These are phyloP conservation scores for Fraxinus americana DNA, from an alignment of 257 asterid genomes.

Conservation along the genomic window DNA sequence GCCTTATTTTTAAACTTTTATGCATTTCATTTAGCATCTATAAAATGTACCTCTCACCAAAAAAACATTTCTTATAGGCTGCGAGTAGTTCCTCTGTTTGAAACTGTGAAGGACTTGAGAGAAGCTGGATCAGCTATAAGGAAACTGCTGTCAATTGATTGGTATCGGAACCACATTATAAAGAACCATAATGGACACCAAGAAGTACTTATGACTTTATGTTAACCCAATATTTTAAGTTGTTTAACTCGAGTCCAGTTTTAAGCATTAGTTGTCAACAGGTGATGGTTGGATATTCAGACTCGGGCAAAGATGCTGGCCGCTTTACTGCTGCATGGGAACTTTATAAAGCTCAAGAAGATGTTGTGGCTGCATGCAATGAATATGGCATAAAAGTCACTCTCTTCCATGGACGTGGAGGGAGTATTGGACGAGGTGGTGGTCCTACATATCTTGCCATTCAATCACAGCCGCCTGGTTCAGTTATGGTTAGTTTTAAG, in stretches of 20 bases:
- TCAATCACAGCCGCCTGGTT: constrained; percentile 98
- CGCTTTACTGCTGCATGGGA: constrained; percentile 98
- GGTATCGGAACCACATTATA: constrained; percentile 80
- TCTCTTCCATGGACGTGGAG: constrained; percentile 98
- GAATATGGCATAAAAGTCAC: constrained; percentile 86
- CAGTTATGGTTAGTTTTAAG: constrained; percentile 75
- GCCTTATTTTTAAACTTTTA: neutral
- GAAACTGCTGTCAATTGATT: constrained; percentile 77
- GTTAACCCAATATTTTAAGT: neutral
- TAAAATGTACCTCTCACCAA: constrained; percentile 19
- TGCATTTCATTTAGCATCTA: constrained; percentile 1
- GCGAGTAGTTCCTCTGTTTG: constrained; percentile 95
- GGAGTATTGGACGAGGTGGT: constrained; percentile 99
- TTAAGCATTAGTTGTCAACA: constrained; percentile 35
- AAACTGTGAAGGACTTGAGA: constrained; percentile 96
- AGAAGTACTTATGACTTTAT: constrained; percentile 56
- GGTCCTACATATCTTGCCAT: constrained; percentile 96
- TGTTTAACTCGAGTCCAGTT: constrained; percentile 26
- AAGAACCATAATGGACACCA: constrained; percentile 92
- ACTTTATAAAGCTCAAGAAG: constrained; percentile 98
- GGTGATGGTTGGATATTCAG: constrained; percentile 99
- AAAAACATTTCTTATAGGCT: constrained; percentile 42
- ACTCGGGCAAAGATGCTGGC: constrained; percentile 98
- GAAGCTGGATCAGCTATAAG: constrained; percentile 88
- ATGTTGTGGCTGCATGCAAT: constrained; percentile 89